A percentile compares a stretch with the other conserved stretches of the same genome.
Evolutionary conservation across 768 basidiomycete species (phyloP).

Genomic region (Strobilomyces dryophilus): DNA sequence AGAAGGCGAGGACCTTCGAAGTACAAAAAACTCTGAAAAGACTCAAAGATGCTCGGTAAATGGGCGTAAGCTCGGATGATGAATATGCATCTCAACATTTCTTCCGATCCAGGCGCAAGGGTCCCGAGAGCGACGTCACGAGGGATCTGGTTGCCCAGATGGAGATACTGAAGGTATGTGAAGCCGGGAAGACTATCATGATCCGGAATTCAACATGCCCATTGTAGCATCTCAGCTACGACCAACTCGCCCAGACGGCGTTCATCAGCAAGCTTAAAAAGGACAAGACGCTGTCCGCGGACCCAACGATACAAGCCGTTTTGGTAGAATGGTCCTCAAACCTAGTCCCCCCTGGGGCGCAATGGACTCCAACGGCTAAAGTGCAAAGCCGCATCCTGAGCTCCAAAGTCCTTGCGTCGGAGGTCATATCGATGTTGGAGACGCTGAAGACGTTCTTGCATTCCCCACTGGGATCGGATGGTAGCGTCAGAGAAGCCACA

Average conservation of each 20-base stretch:
- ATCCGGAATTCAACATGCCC: not conserved
- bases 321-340: slow-evolving; percentile 39
- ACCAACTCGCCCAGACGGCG: slow-evolving; percentile 60
- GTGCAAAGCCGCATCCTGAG: slow-evolving; percentile 72
- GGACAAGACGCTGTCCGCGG: slow-evolving; percentile 52
- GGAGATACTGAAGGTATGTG: slow-evolving; percentile 57
- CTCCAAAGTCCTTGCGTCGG: slow-evolving; percentile 66
- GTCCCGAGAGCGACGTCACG: slow-evolving; percentile 36
- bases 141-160: slow-evolving; percentile 58
- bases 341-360: slow-evolving; percentile 30
- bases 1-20: slow-evolving; percentile 80
- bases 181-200: not conserved
- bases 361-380: slow-evolving; percentile 49
- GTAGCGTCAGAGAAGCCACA: slow-evolving; percentile 15
- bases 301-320: slow-evolving; percentile 47
- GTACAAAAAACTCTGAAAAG: slow-evolving; percentile 79
- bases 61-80: not conserved
- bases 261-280: slow-evolving; percentile 71
- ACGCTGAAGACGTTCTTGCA: slow-evolving; percentile 43
- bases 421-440: slow-evolving; percentile 48
- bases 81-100: not conserved
- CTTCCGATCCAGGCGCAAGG: slow-evolving; percentile 31
- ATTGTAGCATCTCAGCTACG: slow-evolving; percentile 52
- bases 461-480: slow-evolving; percentile 16
- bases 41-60: slow-evolving; percentile 65